Conservation (phyloP, 371 early-diverging fungal species). For the Mucor velutinosus region DNA sequence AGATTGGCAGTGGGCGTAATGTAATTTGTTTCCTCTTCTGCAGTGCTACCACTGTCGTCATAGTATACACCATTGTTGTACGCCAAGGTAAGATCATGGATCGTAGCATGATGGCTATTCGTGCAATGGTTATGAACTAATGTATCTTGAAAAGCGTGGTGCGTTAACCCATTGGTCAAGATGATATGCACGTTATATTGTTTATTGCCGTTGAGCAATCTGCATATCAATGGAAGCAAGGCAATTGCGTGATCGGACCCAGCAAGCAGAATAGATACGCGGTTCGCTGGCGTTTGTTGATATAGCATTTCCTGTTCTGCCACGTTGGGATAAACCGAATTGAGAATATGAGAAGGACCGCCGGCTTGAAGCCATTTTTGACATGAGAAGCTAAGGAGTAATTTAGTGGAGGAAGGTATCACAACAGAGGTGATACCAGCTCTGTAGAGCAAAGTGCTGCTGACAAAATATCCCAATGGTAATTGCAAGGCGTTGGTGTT, state of each 20-base stretch:
- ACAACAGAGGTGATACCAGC: slow-evolving; percentile 34
- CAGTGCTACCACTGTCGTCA: not conserved
- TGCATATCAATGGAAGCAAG: slow-evolving; percentile 4
- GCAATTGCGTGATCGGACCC: not conserved
- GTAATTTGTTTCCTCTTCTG: not conserved
- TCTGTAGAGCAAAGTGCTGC: slow-evolving; percentile 31
- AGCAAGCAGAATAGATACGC: not conserved
- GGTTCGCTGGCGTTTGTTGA: not conserved
- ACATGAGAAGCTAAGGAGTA: not conserved
- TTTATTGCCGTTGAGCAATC: not conserved
- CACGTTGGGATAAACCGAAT: slow-evolving; percentile 7
- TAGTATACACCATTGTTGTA: slow-evolving; percentile 4
- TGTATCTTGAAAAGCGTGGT: not conserved
- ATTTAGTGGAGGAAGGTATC: slow-evolving; percentile 20
- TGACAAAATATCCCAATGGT: slow-evolving; percentile 39
- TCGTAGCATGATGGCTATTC: not conserved
- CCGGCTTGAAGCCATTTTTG: not conserved
- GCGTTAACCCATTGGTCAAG: slow-evolving; percentile 1
- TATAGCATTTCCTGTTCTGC: slow-evolving; percentile 4
- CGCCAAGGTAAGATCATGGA: slow-evolving; percentile 3
- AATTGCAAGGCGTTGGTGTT: slow-evolving; percentile 3
- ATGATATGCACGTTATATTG: slow-evolving; percentile 1
- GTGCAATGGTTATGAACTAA: not conserved
- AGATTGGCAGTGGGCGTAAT: slow-evolving; percentile 11
- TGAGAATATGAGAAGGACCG: slow-evolving; percentile 1